Conservation (phyloP, 768 basidiomycete species). For the Leccinum variicolor region DNA sequence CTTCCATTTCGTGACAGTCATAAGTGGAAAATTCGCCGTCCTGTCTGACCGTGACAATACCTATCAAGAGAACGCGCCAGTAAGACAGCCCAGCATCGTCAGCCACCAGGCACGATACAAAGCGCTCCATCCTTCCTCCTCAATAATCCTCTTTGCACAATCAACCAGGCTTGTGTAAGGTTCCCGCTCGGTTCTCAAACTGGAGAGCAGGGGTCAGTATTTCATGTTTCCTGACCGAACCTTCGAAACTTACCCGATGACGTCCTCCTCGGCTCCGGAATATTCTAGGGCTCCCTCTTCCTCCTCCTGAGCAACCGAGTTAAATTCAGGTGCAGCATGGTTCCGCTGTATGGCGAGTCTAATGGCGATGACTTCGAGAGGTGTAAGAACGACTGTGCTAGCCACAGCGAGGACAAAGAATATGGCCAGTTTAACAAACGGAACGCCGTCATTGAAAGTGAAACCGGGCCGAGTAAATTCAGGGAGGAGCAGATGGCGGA, state of each 20-base stretch:
- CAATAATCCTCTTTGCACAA: conserved; percentile 70
- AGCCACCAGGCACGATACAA: conserved; percentile 88
- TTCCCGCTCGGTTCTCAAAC: conserved; percentile 72
- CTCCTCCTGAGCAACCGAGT: conserved; percentile 71
- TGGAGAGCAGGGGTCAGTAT: conserved; percentile 25
- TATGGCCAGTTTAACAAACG: conserved; percentile 47
- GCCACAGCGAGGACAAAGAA: conserved; percentile 55
- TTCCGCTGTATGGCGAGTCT: conserved; percentile 83
- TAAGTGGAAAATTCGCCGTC: neutral
- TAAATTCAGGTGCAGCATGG: conserved; percentile 71
- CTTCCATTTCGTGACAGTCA: neutral
- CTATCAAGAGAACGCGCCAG: conserved; percentile 42
- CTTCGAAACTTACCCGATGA: conserved; percentile 61
- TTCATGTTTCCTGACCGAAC: neutral
- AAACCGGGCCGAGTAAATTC: conserved; percentile 39
- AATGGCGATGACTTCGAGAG: conserved; percentile 76
- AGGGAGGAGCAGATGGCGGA: conserved; percentile 57
- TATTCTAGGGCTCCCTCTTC: conserved; percentile 64
- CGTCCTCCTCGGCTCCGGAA: conserved; percentile 72
- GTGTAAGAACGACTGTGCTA: conserved; percentile 60
- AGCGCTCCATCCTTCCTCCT: conserved; percentile 73
- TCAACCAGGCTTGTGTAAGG: conserved; percentile 75
- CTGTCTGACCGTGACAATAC: neutral
- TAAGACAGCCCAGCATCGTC: conserved; percentile 60
- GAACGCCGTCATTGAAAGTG: conserved; percentile 39